Evolutionary conservation across 2,329 filamentous ascomycete genomes (phyloP).

Genomic region (Neopestalotiopsis sp.): DNA sequence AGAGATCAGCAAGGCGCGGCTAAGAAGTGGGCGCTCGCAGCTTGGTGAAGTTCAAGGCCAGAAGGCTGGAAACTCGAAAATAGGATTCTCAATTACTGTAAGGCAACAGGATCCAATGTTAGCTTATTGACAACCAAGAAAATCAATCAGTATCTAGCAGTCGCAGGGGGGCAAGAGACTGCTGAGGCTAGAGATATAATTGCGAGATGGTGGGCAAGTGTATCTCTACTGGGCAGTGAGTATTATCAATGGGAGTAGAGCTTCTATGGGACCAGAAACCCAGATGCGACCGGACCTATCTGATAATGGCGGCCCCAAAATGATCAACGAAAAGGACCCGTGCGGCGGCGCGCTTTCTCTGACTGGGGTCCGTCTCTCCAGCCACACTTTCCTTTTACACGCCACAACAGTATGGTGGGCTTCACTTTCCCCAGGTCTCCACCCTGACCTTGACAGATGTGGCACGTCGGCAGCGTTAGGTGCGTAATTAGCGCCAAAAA

Average conservation of each 20-base stretch:
- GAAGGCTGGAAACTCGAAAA: too few relatives aligned
- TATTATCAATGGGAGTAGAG: background rate
- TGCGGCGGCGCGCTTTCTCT: too few relatives aligned
- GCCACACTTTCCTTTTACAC: background rate
- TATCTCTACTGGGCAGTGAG: background rate
- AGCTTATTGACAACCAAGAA: too few relatives aligned
- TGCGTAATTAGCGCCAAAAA: constrained; percentile 6
- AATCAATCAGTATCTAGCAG: too few relatives aligned
- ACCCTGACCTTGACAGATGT: background rate
- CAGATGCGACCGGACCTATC: background rate
- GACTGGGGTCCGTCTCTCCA: background rate
- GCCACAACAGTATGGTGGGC: background rate
- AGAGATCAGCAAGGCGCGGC: too few relatives aligned
- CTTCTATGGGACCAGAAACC: background rate
- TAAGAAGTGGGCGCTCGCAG: too few relatives aligned
- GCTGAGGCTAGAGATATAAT: too few relatives aligned
- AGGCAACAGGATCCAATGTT: too few relatives aligned
- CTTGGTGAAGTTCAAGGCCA: too few relatives aligned
- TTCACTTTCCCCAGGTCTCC: background rate
- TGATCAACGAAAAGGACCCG: background rate
- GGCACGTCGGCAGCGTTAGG: background rate
- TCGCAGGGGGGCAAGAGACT: too few relatives aligned
- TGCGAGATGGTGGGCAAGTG: background rate
- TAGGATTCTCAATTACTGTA: too few relatives aligned
- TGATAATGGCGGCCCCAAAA: background rate